Evolutionary conservation across 345 rosid genomes (phyloP).

Genomic region (Syzygium aqueum): DNA sequence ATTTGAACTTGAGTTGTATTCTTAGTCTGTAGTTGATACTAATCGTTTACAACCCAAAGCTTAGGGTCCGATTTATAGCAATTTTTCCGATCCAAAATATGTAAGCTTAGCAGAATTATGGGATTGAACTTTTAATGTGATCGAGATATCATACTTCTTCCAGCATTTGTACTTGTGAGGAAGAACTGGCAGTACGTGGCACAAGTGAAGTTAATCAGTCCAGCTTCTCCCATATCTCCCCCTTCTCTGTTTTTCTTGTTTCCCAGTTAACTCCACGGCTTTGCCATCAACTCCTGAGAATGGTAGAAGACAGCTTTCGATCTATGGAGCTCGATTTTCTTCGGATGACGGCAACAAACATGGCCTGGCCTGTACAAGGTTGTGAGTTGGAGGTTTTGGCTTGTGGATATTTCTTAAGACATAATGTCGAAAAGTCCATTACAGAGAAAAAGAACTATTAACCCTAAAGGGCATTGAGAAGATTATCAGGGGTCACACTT

Average conservation of each 20-base stretch:
- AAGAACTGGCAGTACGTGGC: neutral
- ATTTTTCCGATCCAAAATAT: neutral
- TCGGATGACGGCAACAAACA: neutral
- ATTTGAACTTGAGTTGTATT: neutral
- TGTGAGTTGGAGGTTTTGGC: neutral
- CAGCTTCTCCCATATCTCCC: neutral
- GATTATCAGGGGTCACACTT: neutral
- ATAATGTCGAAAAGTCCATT: neutral
- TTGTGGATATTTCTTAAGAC: neutral
- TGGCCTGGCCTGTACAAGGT: neutral
- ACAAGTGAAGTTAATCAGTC: neutral
- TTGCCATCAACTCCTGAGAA: neutral
- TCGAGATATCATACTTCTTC: too few relatives aligned
- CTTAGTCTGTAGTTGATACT: neutral
- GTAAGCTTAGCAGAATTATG: neutral
- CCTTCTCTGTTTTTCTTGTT: neutral
- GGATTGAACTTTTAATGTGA: neutral
- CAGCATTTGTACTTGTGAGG: neutral
- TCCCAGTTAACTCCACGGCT: neutral
- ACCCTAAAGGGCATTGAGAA: neutral
- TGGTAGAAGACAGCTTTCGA: neutral
- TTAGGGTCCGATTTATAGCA: neutral
- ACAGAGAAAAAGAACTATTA: too few relatives aligned
- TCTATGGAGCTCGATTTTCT: neutral
- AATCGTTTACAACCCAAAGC: neutral